A percentile compares a stretch with the other conserved stretches of the same genome.
Evolutionary conservation across 139 green algal genomes (phyloP).

Genomic region (Closterium sp.): DNA sequence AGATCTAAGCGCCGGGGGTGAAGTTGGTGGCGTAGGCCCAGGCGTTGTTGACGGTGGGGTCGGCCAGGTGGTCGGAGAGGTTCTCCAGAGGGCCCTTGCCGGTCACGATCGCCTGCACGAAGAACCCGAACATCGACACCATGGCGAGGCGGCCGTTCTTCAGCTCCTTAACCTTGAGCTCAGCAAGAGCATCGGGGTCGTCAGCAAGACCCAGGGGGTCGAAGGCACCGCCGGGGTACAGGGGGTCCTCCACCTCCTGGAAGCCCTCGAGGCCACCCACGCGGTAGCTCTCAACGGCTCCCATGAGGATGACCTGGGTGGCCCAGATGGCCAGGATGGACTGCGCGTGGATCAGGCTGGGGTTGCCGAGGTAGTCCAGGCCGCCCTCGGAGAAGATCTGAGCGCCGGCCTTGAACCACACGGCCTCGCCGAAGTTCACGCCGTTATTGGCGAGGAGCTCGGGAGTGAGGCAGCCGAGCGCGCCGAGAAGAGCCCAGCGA

Average conservation of each 20-base stretch:
- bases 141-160: constrained; percentile 87
- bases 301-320: constrained; percentile 55
- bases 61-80: constrained; percentile 80
- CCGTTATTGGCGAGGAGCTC: constrained; percentile 48
- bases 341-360: constrained; percentile 63
- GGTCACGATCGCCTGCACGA: constrained; percentile 76
- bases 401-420: constrained; percentile 94
- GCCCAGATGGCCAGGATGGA: constrained; percentile 31
- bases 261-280: constrained; percentile 76
- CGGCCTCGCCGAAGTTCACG: constrained; percentile 44
- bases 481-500: constrained; percentile 86
- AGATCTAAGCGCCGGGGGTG: constrained; percentile 18
- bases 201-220: constrained; percentile 85
- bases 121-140: constrained; percentile 68
- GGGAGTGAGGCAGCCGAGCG: constrained; percentile 58
- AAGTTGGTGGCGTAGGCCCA: constrained; percentile 72
- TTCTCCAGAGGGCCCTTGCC: constrained; percentile 82
- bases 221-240: constrained; percentile 73
- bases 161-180: constrained; percentile 91
- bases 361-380: constrained; percentile 77
- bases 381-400: constrained; percentile 86
- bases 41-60: constrained; percentile 86
- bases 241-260: constrained; percentile 65
- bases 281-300: constrained; percentile 86
- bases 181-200: constrained; percentile 82